Conservation (phyloP, 129 eudicot genomes). For the Arctium lappa region DNA sequence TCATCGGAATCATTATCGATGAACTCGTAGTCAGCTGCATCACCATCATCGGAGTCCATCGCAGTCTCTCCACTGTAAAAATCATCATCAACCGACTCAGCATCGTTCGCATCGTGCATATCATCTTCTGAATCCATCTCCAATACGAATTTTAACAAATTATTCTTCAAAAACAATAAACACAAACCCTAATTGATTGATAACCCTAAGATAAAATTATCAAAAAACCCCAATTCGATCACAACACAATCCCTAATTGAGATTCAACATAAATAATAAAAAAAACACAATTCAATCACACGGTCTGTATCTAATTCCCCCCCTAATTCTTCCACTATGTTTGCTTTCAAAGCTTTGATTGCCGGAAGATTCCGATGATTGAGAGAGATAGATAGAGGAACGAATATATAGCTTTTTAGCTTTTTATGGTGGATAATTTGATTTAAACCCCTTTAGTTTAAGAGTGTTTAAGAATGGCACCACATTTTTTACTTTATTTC, state of each 20-base stretch:
- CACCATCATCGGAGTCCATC: constrained; percentile 57
- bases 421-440: constrained; percentile 15
- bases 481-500: no score
- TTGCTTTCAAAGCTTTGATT: constrained; percentile 27
- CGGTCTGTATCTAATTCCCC: neutral
- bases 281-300: constrained; percentile 4
- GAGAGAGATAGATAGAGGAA: constrained; percentile 13
- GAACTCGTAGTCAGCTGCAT: constrained; percentile 49
- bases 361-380: constrained; percentile 33
- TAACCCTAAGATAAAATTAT: neutral
- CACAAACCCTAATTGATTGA: neutral
- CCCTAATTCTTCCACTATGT: neutral
- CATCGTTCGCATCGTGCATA: constrained; percentile 84
- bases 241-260: constrained; percentile 11
- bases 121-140: constrained; percentile 80
- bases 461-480: no score
- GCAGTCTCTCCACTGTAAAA: constrained; percentile 72
- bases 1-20: constrained; percentile 76
- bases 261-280: neutral
- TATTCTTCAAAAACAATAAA: neutral
- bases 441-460: no score
- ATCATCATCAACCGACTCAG: constrained; percentile 64
- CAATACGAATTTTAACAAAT: neutral
- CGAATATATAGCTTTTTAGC: constrained; percentile 18
- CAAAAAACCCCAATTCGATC: constrained; percentile 24